These are phyloP conservation scores for Tulasnella sp. DNA, from an alignment of 768 basidiomycete species.

Conservation along the genomic window DNA sequence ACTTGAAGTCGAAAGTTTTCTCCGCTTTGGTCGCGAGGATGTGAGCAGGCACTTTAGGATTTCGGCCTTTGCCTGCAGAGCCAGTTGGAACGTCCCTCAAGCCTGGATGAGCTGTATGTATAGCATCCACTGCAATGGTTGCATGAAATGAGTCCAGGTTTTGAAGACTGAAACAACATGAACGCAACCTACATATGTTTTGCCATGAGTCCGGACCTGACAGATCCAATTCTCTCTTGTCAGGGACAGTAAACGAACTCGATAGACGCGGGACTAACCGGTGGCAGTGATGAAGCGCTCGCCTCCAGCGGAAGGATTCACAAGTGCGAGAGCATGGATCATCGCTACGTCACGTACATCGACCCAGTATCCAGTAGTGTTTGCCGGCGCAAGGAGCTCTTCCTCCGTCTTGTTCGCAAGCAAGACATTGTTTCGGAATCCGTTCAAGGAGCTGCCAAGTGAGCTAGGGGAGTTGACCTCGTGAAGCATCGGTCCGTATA, in stretches of 20 bases:
- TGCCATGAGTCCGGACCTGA: conserved; percentile 9
- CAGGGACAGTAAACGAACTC: neutral
- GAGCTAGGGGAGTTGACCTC: conserved; percentile 25
- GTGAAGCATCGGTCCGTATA: conserved; percentile 31
- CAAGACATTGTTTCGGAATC: conserved; percentile 3
- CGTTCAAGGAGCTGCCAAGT: conserved; percentile 27
- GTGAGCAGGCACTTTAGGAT: neutral
- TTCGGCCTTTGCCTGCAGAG: neutral
- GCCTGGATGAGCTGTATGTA: neutral
- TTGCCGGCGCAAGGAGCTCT: neutral
- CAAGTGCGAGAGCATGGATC: conserved; percentile 21
- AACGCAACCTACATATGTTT: neutral
- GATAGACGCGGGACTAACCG: neutral
- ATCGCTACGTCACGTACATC: conserved; percentile 27
- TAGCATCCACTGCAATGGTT: conserved; percentile 8
- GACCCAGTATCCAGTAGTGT: conserved; percentile 15
- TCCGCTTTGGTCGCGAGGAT: conserved; percentile 7
- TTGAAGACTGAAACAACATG: neutral
- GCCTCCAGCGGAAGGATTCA: conserved; percentile 16
- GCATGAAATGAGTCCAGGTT: neutral
- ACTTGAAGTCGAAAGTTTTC: conserved; percentile 13
- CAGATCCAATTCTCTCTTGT: neutral
- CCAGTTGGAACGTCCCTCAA: conserved; percentile 9
- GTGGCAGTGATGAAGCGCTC: conserved; percentile 18
- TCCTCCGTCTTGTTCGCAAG: conserved; percentile 18